Conservation (phyloP, 306 rosid genomes). For the Acacia crassicarpa region DNA sequence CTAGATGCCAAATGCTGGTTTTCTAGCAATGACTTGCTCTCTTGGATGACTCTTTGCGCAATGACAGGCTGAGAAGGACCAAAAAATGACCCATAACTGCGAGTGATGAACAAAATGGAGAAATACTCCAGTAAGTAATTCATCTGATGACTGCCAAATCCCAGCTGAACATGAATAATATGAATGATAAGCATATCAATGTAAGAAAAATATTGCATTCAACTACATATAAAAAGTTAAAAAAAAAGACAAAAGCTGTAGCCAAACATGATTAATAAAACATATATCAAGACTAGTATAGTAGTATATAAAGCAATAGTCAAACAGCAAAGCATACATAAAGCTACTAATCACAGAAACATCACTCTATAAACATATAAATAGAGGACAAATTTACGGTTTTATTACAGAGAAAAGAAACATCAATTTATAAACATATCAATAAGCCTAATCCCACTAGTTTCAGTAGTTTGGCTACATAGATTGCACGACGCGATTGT, state of each 20-base stretch:
- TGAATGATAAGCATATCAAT: constrained; percentile 5
- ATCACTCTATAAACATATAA: neutral
- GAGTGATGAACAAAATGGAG: constrained; percentile 23
- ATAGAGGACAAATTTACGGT: no score
- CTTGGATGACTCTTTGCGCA: constrained; percentile 88
- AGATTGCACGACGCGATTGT: no score
- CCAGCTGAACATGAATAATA: neutral
- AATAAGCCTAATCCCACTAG: no score
- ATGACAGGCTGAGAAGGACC: constrained; percentile 88
- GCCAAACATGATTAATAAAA: neutral
- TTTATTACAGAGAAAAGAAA: no score
- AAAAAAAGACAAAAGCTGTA: neutral
- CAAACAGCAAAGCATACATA: constrained; percentile 14
- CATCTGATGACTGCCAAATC: neutral
- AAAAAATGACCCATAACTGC: constrained; percentile 93
- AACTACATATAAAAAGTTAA: neutral
- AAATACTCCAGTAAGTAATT: constrained; percentile 22
- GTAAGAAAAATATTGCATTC: neutral
- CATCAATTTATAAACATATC: no score
- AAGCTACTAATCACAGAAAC: neutral
- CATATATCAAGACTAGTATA: neutral
- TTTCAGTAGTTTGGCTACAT: no score
- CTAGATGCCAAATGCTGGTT: constrained; percentile 65
- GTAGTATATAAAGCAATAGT: neutral
- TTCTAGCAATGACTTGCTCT: constrained; percentile 84